Evolutionary conservation across 2,329 filamentous ascomycete species (phyloP).

Genomic region (Neopestalotiopsis rosae): DNA sequence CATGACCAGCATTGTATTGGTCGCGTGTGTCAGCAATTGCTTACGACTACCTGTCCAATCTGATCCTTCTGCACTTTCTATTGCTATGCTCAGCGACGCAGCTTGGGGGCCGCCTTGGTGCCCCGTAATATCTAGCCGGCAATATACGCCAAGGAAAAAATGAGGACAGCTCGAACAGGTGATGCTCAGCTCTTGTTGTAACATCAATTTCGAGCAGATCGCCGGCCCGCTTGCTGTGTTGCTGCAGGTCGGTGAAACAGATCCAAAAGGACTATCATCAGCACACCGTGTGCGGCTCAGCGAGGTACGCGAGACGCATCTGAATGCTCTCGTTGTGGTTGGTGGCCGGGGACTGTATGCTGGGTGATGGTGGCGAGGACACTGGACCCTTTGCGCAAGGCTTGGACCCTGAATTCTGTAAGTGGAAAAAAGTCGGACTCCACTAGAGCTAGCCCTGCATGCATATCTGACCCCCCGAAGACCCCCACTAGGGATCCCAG

Average conservation of each 20-base stretch:
- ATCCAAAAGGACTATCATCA: not conserved
- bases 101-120: not conserved
- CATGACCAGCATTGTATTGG: not conserved
- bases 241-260: slow-evolving; percentile 5
- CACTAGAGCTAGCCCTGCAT: slow-evolving; percentile 2
- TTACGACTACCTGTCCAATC: not conserved
- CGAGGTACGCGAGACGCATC: not conserved
- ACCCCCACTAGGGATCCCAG: not conserved
- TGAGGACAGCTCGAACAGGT: not conserved
- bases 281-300: not conserved
- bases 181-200: not conserved
- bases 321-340: not conserved
- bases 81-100: not conserved
- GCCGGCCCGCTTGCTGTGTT: not conserved
- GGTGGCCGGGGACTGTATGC: not conserved
- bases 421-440: not conserved
- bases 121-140: not conserved
- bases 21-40: not conserved
- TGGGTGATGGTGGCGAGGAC: not conserved
- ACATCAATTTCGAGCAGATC: not conserved
- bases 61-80: not conserved
- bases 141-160: not conserved
- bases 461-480: not conserved
- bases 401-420: slow-evolving; percentile 15
- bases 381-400: not conserved